phyloP scores from a whole-genome alignment of 2,329 filamentous ascomycete species.

The Neophaeococcomyces aloes region DNA sequence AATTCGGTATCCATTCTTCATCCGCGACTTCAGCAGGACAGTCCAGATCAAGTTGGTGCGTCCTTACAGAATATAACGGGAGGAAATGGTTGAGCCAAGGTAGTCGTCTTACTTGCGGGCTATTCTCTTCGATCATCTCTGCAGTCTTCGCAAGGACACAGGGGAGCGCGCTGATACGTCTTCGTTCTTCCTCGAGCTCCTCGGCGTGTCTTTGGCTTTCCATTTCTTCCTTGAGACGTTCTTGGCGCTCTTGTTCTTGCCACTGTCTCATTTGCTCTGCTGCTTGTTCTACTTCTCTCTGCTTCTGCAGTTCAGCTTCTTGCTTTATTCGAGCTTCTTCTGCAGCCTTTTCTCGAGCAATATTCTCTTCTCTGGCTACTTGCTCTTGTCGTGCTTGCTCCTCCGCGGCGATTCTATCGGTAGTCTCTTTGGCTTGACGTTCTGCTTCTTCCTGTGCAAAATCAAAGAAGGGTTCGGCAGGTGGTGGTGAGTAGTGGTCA shows the following conservation, averaged over 20 bases:
- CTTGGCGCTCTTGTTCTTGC: constrained; percentile 37
- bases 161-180: constrained; percentile 37
- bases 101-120: constrained; percentile 32
- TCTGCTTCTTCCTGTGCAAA: constrained; percentile 9
- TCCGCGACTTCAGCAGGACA: constrained; percentile 29
- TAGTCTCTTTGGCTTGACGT: background rate
- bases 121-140: constrained; percentile 34
- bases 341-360: constrained; percentile 32
- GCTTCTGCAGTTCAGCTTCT: constrained; percentile 23
- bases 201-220: constrained; percentile 31
- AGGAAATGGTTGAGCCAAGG: constrained; percentile 37
- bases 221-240: constrained; percentile 24
- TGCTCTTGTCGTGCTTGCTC: constrained; percentile 10
- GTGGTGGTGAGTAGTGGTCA: constrained; percentile 1
- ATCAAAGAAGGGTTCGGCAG: constrained; percentile 5
- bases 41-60: constrained; percentile 32
- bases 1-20: constrained; percentile 41
- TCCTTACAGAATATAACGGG: constrained; percentile 36
- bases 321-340: constrained; percentile 27
- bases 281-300: constrained; percentile 30
- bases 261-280: constrained; percentile 31
- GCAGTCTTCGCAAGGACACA: constrained; percentile 35
- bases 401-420: background rate
- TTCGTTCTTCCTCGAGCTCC: constrained; percentile 37
- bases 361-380: constrained; percentile 24